These are phyloP conservation scores for Groenewaldozyma tartarivorans DNA, from an alignment of 805 yeast species.

Conservation along the genomic window DNA sequence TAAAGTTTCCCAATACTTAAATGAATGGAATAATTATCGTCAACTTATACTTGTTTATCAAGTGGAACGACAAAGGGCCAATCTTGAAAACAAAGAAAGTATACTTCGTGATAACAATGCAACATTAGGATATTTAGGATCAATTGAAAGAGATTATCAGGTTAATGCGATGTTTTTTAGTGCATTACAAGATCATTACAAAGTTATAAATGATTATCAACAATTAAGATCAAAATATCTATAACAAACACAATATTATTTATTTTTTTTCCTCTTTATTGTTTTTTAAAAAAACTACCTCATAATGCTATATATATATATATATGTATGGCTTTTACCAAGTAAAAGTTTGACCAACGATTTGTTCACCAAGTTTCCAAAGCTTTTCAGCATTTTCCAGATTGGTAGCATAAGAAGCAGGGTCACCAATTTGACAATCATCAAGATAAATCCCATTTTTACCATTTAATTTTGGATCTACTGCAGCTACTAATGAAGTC, in stretches of 20 bases:
- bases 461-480: too few species aligned
- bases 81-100: conserved; percentile 8
- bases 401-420: too few species aligned
- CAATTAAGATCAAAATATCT: not conserved
- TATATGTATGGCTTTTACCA: not conserved
- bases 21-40: conserved; percentile 19
- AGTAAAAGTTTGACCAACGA: too few species aligned
- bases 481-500: too few species aligned
- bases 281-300: not conserved
- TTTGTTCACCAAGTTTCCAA: too few species aligned
- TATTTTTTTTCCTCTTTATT: conserved; percentile 1
- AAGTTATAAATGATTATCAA: conserved; percentile 4
- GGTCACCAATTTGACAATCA: too few species aligned
- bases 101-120: conserved; percentile 10
- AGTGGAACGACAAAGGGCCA: conserved; percentile 19
- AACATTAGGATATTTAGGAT: conserved; percentile 15
- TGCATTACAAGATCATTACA: conserved; percentile 15
- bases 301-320: not conserved
- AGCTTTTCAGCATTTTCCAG: too few species aligned
- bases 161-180: conserved; percentile 16
- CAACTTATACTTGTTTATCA: conserved; percentile 16
- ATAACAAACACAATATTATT: conserved; percentile 3
- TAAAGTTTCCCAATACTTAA: conserved; percentile 14
- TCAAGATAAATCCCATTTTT: too few species aligned
- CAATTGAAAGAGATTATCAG: conserved; percentile 18